phyloP scores from a whole-genome alignment of 176 grass and related monocot genomes.

The Thalia dealbata region DNA sequence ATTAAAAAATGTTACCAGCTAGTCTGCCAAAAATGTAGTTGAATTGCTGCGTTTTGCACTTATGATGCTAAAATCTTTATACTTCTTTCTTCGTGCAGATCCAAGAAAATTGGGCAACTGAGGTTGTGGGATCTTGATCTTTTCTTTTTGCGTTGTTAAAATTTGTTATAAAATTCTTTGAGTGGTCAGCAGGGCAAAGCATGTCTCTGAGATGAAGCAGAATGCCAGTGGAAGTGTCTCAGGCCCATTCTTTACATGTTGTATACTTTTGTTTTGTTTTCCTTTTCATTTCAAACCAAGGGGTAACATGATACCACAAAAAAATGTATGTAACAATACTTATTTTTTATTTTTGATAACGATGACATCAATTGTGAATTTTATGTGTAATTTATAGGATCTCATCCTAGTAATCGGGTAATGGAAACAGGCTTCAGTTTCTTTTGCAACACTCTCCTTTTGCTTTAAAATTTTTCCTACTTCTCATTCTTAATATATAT shows the following conservation, averaged over 20 bases:
- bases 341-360: neutral
- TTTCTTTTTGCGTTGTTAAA: neutral
- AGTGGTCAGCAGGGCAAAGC: neutral
- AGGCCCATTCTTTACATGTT: neutral
- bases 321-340: neutral
- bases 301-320: neutral
- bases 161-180: neutral
- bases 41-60: neutral
- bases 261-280: neutral
- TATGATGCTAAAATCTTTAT: neutral
- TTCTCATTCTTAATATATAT: no score
- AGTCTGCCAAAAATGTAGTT: neutral
- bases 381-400: neutral
- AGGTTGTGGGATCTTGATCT: neutral
- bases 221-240: neutral
- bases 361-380: neutral
- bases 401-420: neutral
- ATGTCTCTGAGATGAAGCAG: conserved; percentile 7
- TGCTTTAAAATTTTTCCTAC: neutral
- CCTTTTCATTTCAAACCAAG: neutral
- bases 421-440: neutral
- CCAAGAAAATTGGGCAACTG: neutral
- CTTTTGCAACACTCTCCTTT: neutral
- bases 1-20: no score
- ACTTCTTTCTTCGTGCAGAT: neutral